These are phyloP conservation scores for Euphorbia schlechtendalii DNA, from an alignment of 441 rosid genomes.

Conservation along the genomic window DNA sequence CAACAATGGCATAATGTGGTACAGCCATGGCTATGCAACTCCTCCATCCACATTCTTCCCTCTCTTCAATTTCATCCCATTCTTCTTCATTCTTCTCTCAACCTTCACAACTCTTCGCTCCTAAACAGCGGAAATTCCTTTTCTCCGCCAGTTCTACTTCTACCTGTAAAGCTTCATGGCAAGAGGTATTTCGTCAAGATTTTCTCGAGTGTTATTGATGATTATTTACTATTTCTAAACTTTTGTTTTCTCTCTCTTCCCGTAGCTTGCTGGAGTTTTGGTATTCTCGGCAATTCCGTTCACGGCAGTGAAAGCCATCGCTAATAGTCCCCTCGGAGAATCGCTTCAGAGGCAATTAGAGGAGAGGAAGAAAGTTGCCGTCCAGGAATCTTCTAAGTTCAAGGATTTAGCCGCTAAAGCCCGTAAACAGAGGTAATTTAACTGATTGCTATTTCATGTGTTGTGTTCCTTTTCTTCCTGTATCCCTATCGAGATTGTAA, in stretches of 20 bases:
- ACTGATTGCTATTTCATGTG: background rate
- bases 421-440: conserved; percentile 58
- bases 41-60: background rate
- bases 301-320: conserved; percentile 85
- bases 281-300: conserved; percentile 86
- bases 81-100: background rate
- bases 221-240: no score
- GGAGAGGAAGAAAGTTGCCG: conserved; percentile 61
- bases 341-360: conserved; percentile 55
- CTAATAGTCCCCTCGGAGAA: conserved; percentile 77
- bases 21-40: background rate
- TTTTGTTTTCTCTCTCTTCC: no score
- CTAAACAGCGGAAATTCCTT: background rate
- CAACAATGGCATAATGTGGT: background rate
- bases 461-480: background rate
- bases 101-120: background rate
- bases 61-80: background rate
- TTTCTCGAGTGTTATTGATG: background rate
- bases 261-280: conserved; percentile 77
- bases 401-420: conserved; percentile 59
- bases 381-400: conserved; percentile 46
- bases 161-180: conserved; percentile 73
- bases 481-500: background rate
- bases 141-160: background rate
- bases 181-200: conserved; percentile 44